Percentiles rank a stretch among this genome's conserved stretches.
phyloP scores from a whole-genome alignment of 179 eudicot genomes.

The Beta lomatogona region DNA sequence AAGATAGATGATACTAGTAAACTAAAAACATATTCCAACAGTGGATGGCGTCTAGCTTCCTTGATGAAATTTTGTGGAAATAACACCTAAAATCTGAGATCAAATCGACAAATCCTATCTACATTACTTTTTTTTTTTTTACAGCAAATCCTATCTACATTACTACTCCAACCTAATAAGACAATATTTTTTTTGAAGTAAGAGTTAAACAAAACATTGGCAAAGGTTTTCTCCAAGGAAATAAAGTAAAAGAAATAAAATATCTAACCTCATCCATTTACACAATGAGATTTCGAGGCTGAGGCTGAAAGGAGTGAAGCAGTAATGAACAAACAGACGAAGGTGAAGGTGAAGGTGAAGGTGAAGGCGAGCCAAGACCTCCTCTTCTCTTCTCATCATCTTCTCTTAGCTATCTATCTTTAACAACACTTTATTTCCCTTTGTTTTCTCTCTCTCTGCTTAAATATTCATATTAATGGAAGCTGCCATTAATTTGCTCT shows the following conservation, averaged over 20 bases:
- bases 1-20: too few relatives aligned
- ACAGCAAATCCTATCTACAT: too few relatives aligned
- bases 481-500: conserved; percentile 59
- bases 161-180: too few relatives aligned
- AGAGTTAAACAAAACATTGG: too few relatives aligned
- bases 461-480: conserved; percentile 42
- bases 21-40: too few relatives aligned
- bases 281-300: background rate
- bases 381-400: background rate
- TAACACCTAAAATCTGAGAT: too few relatives aligned
- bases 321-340: background rate
- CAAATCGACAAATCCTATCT: too few relatives aligned
- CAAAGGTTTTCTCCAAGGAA: background rate
- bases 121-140: too few relatives aligned
- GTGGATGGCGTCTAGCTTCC: too few relatives aligned
- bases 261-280: conserved; percentile 10
- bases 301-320: background rate
- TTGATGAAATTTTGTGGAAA: too few relatives aligned
- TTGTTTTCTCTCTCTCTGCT: background rate
- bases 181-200: too few relatives aligned
- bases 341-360: conserved; percentile 3
- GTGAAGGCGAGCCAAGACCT: background rate
- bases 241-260: background rate
- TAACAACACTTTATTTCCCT: background rate
- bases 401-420: background rate